Conservation (phyloP, 2,329 filamentous ascomycete genomes). For the Sclerotiophoma versabilis region DNA sequence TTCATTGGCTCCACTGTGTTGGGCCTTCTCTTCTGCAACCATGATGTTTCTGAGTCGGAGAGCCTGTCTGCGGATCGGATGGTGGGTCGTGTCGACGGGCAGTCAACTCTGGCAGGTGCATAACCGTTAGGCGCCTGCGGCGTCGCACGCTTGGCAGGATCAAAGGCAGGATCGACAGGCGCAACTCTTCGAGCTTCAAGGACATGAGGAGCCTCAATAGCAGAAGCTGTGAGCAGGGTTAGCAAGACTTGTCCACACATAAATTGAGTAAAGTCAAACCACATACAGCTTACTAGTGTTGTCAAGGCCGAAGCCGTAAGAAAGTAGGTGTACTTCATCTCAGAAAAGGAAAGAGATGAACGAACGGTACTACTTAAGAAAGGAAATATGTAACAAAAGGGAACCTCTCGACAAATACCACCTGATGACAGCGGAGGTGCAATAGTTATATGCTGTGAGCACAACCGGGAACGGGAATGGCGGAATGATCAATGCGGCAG, state of each 20-base stretch:
- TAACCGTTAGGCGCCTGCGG: constrained; percentile 73
- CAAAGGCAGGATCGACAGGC: constrained; percentile 24
- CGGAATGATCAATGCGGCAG: constrained; percentile 17
- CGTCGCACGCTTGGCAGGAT: constrained; percentile 51
- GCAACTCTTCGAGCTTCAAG: constrained; percentile 22
- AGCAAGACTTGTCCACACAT: constrained; percentile 10
- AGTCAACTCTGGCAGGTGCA: constrained; percentile 70
- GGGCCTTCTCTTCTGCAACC: constrained; percentile 74
- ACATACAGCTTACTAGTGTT: constrained; percentile 40
- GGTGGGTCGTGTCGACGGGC: constrained; percentile 72
- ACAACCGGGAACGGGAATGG: constrained; percentile 9
- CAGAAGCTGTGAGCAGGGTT: constrained; percentile 37
- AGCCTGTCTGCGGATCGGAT: constrained; percentile 70
- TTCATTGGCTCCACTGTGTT: constrained; percentile 79
- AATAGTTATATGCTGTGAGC: constrained; percentile 15
- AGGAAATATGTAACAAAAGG: constrained; percentile 1
- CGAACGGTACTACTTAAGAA: background rate
- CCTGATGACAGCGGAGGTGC: background rate
- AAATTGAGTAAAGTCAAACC: background rate
- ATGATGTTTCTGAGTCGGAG: constrained; percentile 73
- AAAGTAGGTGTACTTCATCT: constrained; percentile 39
- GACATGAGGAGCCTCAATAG: constrained; percentile 30
- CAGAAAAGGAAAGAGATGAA: constrained; percentile 8
- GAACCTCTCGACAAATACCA: background rate
- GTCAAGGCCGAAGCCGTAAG: constrained; percentile 40